Evolutionary conservation across 768 basidiomycete species (phyloP), one percentile per base, ranked within the genome.

Genomic region (Lentinus brumalis): DNA sequence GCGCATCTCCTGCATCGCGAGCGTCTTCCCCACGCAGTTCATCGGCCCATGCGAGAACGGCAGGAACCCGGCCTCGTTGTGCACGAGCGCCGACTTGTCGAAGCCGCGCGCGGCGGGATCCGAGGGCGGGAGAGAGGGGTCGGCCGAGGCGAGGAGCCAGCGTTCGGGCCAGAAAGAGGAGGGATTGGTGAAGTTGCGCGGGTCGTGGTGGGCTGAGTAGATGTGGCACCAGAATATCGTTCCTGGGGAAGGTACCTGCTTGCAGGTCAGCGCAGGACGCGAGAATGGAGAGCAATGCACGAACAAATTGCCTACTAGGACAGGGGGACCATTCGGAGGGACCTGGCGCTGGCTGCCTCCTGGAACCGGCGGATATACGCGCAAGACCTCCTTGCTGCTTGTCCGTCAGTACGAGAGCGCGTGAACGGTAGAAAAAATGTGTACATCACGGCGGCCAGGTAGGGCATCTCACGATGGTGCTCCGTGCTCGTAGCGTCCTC

Each of bases 21-120:
- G 71, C 69, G 78, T 65, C 63, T 75, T 78, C n/a, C 83, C 83
- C 11, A 75, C 77, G 63, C 84, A 85, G 62, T 81, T 81, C 14
- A 78, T 75, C 12, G 82, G 81, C 0, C 84, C 83, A 39, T 71
- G 68, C 21, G 78, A 79, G 64, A 80, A 80, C 3, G 81, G 78
- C 40, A 77, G 71, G 69, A 76, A 80, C 11, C 70, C 77, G 50
- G 52, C 49, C 18, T 63, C 18, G 59, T 78, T 72, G 53, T 65
- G 59, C 49, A 68, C 56, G 41, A 64, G 29, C 16, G 8, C 18
- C 16, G 52, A 0, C 16, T 3, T 10, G 42, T 15, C 42, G 15
- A 14, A 30, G 31, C 11, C 11, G 40, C n/a, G 39, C 30, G 26
- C 12, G 5, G 16, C 38, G 9, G n/a, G n/a, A 38, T 1, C 3